These are phyloP conservation scores for Marasmius oreades DNA, from an alignment of 1,284 basidiomycete genomes.

Conservation along the genomic window DNA sequence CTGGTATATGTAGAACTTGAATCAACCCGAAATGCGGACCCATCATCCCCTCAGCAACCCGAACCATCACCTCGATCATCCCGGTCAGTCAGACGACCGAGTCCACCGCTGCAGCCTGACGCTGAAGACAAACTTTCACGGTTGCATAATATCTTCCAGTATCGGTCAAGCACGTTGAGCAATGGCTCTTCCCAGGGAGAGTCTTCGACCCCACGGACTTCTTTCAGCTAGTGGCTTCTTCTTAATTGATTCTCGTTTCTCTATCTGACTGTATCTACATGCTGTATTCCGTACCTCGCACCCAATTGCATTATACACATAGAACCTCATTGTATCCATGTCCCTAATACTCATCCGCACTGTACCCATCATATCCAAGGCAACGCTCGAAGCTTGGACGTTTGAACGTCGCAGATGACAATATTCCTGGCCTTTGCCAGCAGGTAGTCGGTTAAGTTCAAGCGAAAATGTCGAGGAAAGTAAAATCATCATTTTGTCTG, in stretches of 20 bases:
- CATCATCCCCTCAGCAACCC: conserved; percentile 19
- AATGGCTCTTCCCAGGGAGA: conserved; percentile 54
- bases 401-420: no score
- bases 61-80: conserved; percentile 25
- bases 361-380: background rate
- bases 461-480: no score
- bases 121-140: conserved; percentile 66
- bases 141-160: conserved; percentile 78
- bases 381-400: no score
- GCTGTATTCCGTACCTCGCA: conserved; percentile 16
- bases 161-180: conserved; percentile 67
- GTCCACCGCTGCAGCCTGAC: conserved; percentile 29
- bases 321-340: background rate
- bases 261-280: conserved; percentile 16
- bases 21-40: conserved; percentile 36
- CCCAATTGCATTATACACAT: background rate
- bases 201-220: conserved; percentile 24
- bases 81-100: conserved; percentile 22
- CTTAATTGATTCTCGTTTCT: conserved; percentile 16
- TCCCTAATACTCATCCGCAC: background rate
- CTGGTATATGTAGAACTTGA: conserved; percentile 53
- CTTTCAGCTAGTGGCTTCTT: conserved; percentile 16
- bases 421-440: no score
- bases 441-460: no score
- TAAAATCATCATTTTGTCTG: no score